Evolutionary conservation across 768 basidiomycete species (phyloP), one percentile per base, ranked within the genome.

Genomic region (Candolleomyces aberdarensis): DNA sequence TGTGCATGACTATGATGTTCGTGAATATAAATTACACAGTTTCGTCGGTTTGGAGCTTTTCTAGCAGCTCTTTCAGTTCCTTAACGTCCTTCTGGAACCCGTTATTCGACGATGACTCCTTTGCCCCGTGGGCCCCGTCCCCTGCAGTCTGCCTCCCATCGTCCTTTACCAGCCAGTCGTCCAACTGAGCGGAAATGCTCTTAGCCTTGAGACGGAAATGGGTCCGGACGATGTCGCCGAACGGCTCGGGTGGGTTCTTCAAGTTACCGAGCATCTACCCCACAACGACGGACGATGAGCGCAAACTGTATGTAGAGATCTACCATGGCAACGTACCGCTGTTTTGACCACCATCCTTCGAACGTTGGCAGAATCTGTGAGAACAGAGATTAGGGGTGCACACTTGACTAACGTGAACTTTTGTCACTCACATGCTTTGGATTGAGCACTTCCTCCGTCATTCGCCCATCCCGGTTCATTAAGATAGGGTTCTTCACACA

Each of bases 391-490:
- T 20, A 15, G 50, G 48, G 19, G 19, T 9, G 22, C 13, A 43
- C 62, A 43, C 62, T 17, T 61, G 17, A 54, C 58, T 20, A 58
- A 58, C 17, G 36, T 46, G 29, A n/a, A 46, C 15, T 29, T 41
- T 36, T 19, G 56, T 52, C 20, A 72, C 85, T 73, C 72, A 94
- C 92, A 95, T 51, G 89, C 86, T 66, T 79, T 80, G 36, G 93
- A 94, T 64, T 85, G 82, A 2, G 90, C 82, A 26, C 87, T 89
- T 29, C 93, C 93, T 15, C 80, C 85, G 59, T 84, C 82, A 46
- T 74, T 75, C 20, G 91, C 87, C 91, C 91, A 92, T 26, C 90
- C 94, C 19, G 95, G 95, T 71, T 98, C 95, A 65, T 96, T 96
- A 62, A 94, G 73, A 71, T 95, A 96, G 9, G 96, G 92, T 67